A percentile compares a stretch with the other conserved stretches of the same genome.
phyloP scores from a whole-genome alignment of 306 rosid species.

The Castanopsis chinensis region DNA sequence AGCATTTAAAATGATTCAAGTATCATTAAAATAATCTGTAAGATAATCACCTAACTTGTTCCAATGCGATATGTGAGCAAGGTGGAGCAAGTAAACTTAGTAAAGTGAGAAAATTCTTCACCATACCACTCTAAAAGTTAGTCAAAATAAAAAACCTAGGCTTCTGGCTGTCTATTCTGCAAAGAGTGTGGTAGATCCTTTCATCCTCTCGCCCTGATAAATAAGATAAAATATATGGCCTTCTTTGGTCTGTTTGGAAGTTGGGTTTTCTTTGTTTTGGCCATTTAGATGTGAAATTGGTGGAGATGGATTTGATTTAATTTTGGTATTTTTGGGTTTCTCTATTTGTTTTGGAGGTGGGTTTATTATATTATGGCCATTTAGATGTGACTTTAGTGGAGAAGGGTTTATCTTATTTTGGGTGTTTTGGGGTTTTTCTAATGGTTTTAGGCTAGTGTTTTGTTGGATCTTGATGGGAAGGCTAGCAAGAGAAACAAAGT shows the following conservation, averaged over 20 bases:
- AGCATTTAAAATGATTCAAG: too few relatives aligned
- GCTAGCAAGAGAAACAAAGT: conserved; percentile 52
- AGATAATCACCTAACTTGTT: too few relatives aligned
- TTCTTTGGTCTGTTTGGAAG: not conserved
- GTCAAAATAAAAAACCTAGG: too few relatives aligned
- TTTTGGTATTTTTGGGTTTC: not conserved
- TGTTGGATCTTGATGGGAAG: conserved; percentile 67
- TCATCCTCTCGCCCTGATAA: too few relatives aligned
- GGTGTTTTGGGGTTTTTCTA: not conserved
- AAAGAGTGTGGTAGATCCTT: too few relatives aligned
- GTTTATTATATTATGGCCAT: conserved; percentile 3
- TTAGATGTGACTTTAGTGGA: not conserved
- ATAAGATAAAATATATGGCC: not conserved
- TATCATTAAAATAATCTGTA: too few relatives aligned
- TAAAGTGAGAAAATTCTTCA: too few relatives aligned
- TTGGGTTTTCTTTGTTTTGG: conserved; percentile 8
- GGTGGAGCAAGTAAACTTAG: too few relatives aligned
- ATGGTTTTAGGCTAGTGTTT: not conserved
- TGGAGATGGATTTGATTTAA: too few relatives aligned
- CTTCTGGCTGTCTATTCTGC: too few relatives aligned
- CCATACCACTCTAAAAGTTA: too few relatives aligned
- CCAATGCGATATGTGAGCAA: too few relatives aligned
- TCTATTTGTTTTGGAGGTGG: not conserved
- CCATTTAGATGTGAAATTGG: not conserved
- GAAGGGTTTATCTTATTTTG: not conserved